Evolutionary conservation across 257 asterid genomes (phyloP).

Genomic region (Schizonepeta tenuifolia): DNA sequence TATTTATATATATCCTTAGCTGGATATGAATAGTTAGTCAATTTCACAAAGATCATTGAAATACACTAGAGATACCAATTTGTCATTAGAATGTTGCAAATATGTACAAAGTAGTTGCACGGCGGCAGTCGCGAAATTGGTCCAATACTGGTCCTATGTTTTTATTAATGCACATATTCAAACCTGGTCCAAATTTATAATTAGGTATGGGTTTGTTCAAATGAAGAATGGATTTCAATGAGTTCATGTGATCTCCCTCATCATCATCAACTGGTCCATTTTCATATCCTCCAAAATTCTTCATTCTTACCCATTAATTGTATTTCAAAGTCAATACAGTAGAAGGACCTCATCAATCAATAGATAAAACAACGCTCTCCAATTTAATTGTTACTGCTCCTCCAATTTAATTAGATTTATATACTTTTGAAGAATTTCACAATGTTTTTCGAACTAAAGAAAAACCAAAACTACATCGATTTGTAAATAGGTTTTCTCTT

Average conservation of each 20-base stretch:
- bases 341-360: too few species aligned
- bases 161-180: not conserved
- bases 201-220: slow-evolving; percentile 24
- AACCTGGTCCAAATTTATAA: slow-evolving; percentile 42
- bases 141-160: slow-evolving; percentile 22
- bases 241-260: slow-evolving; percentile 44
- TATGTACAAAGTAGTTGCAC: not conserved
- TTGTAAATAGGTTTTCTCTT: too few species aligned
- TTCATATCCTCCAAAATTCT: not conserved
- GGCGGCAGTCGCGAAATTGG: slow-evolving; percentile 10
- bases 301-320: not conserved
- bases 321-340: not conserved
- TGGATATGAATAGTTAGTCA: not conserved
- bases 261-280: slow-evolving; percentile 34
- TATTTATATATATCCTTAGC: too few species aligned
- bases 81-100: not conserved
- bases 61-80: not conserved
- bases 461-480: too few species aligned
- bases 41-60: not conserved
- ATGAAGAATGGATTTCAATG: slow-evolving; percentile 25
- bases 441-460: too few species aligned
- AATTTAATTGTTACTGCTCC: too few species aligned
- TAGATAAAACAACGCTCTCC: too few species aligned
- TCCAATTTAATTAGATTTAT: too few species aligned
- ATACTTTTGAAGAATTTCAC: too few species aligned